Evolutionary conservation across 1,139 yeast genomes (phyloP).

Genomic region (Candida labiduridarum): DNA sequence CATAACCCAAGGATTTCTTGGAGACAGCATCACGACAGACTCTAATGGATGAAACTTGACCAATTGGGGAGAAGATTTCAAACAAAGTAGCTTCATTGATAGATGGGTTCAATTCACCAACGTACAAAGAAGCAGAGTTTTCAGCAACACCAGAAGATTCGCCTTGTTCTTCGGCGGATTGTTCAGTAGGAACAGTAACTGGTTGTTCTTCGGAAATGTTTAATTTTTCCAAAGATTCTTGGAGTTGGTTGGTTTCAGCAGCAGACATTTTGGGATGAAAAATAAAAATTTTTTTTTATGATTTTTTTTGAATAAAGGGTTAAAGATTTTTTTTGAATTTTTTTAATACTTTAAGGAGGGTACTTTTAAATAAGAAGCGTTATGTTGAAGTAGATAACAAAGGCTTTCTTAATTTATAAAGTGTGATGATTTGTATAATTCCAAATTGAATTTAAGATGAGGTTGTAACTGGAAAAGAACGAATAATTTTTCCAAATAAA

Average conservation of each 20-base stretch:
- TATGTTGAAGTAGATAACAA: neutral
- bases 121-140: slow-evolving; percentile 87
- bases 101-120: slow-evolving; percentile 93
- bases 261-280: slow-evolving; percentile 42
- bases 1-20: slow-evolving; percentile 96
- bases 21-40: slow-evolving; percentile 99
- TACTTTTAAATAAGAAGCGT: slow-evolving; percentile 8
- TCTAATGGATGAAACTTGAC: slow-evolving; percentile 95
- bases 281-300: slow-evolving; percentile 10
- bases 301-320: slow-evolving; percentile 10
- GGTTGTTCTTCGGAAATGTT: slow-evolving; percentile 32
- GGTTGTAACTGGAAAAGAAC: neutral
- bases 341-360: slow-evolving; percentile 8
- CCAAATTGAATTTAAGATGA: slow-evolving; percentile 7
- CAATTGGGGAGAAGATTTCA: slow-evolving; percentile 93
- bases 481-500: slow-evolving; percentile 1
- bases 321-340: slow-evolving; percentile 9
- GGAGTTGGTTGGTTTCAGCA: slow-evolving; percentile 51
- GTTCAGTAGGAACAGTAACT: slow-evolving; percentile 21
- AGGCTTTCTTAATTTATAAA: slow-evolving; percentile 7
- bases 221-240: slow-evolving; percentile 60
- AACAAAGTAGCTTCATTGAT: slow-evolving; percentile 94
- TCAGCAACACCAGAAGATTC: slow-evolving; percentile 44
- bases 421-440: slow-evolving; percentile 5
- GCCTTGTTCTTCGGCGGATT: slow-evolving; percentile 28